Evolutionary conservation across 345 rosid genomes (phyloP).

Genomic region (Salix viminalis): DNA sequence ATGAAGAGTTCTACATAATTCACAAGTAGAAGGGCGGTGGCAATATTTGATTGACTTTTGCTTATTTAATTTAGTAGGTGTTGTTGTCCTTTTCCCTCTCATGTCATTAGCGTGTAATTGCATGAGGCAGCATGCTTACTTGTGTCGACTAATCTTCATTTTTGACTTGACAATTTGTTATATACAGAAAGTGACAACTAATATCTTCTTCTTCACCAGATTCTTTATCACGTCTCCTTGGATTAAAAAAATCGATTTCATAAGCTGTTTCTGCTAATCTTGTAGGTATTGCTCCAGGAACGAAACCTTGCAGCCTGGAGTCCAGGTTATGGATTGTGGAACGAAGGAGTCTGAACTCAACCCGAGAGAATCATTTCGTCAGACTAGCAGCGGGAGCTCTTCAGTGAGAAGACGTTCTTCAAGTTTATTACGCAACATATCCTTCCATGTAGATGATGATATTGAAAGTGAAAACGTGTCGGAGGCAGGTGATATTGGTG

Average conservation of each 20-base stretch:
- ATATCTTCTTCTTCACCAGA: neutral
- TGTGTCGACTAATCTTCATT: too few relatives aligned
- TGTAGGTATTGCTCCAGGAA: neutral
- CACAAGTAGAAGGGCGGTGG: neutral
- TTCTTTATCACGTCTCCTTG: neutral
- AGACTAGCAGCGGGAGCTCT: slow-evolving; percentile 44
- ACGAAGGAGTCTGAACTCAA: slow-evolving; percentile 15
- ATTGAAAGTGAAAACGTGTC: slow-evolving; percentile 60
- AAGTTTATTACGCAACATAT: slow-evolving; percentile 32
- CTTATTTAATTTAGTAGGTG: neutral
- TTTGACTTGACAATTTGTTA: too few relatives aligned
- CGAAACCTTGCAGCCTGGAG: slow-evolving; percentile 6
- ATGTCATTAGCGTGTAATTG: neutral
- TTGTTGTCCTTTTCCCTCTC: neutral
- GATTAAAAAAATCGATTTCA: slow-evolving; percentile 3
- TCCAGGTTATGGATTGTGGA: slow-evolving; percentile 42
- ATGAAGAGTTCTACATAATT: neutral
- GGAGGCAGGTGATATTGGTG: slow-evolving; percentile 90
- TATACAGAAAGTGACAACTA: too few relatives aligned
- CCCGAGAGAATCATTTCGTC: slow-evolving; percentile 31
- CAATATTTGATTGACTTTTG: neutral
- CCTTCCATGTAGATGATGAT: slow-evolving; percentile 38
- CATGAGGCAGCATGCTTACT: too few relatives aligned
- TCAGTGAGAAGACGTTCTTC: slow-evolving; percentile 47
- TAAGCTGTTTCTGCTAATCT: neutral